These are phyloP conservation scores for Triticum dicoccoides DNA, from an alignment of 176 grass and related monocot genomes.

Conservation along the genomic window DNA sequence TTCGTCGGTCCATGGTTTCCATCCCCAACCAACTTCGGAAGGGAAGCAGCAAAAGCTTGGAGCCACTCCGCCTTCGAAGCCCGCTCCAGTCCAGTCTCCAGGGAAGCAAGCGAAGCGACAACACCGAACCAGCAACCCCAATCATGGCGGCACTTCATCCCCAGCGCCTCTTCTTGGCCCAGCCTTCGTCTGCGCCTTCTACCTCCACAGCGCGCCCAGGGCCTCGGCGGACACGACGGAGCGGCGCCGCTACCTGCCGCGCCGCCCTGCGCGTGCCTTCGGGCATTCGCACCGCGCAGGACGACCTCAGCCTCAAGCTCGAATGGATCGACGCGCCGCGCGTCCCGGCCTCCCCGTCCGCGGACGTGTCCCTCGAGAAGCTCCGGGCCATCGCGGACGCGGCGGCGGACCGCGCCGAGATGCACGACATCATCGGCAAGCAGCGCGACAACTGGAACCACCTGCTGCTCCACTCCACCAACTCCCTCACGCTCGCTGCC, in stretches of 20 bases:
- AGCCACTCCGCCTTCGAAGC: neutral
- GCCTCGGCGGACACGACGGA: neutral
- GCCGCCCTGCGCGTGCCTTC: neutral
- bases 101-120: neutral
- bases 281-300: neutral
- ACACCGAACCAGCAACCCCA: neutral
- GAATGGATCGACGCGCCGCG: neutral
- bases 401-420: conserved; percentile 42
- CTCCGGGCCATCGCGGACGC: conserved; percentile 47
- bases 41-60: neutral
- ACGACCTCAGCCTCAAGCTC: neutral
- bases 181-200: neutral
- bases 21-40: neutral
- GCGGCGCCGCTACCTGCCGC: neutral
- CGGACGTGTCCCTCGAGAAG: neutral
- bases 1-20: neutral
- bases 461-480: conserved; percentile 58
- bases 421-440: conserved; percentile 65
- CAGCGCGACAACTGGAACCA: conserved; percentile 79
- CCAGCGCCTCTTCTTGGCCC: neutral
- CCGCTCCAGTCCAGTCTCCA: neutral
- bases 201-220: neutral
- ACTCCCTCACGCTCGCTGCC: conserved; percentile 39
- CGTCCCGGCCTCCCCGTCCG: neutral
- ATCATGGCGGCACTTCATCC: neutral